Percentiles rank a stretch among this genome's conserved stretches.
Evolutionary conservation across 352 stramenopile species (phyloP).

Genomic region (Globisporangium sylvaticum): DNA sequence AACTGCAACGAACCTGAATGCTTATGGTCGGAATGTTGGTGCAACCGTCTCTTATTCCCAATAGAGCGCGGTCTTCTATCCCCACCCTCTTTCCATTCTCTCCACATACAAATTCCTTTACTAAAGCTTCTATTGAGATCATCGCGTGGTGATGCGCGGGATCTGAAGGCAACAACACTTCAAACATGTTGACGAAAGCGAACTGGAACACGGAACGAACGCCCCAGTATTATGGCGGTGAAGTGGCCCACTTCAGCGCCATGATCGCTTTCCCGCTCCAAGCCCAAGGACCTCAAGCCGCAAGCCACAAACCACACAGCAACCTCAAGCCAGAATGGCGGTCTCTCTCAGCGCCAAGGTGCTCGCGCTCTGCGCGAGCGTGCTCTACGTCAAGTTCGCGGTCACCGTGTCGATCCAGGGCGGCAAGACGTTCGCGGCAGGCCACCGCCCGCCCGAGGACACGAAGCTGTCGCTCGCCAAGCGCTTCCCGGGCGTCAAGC

Average conservation of each 20-base stretch:
- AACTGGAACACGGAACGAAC: neutral
- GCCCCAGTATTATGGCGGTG: too few species aligned
- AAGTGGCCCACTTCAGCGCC: too few species aligned
- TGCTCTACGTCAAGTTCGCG: constrained; percentile 35
- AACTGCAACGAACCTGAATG: too few species aligned
- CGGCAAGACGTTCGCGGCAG: constrained; percentile 29
- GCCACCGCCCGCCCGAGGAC: constrained; percentile 30
- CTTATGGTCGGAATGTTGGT: too few species aligned
- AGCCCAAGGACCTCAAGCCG: too few species aligned
- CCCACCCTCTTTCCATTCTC: too few species aligned
- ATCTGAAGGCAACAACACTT: neutral
- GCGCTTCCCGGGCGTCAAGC: constrained; percentile 16
- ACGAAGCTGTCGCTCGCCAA: constrained; percentile 15
- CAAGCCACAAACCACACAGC: too few species aligned
- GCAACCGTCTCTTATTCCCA: too few species aligned
- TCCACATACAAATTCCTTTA: too few species aligned
- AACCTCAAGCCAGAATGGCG: constrained; percentile 2
- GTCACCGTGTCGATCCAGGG: constrained; percentile 29
- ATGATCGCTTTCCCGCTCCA: neutral
- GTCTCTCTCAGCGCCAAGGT: constrained; percentile 28
- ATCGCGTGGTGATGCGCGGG: neutral
- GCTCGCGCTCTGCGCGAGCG: constrained; percentile 26
- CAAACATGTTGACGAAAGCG: neutral
- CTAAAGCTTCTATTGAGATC: too few species aligned
- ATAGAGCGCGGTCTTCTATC: too few species aligned